Base-by-base conservation (phyloP, 306 rosid genomes). In the Prunus mongolica region DNA sequence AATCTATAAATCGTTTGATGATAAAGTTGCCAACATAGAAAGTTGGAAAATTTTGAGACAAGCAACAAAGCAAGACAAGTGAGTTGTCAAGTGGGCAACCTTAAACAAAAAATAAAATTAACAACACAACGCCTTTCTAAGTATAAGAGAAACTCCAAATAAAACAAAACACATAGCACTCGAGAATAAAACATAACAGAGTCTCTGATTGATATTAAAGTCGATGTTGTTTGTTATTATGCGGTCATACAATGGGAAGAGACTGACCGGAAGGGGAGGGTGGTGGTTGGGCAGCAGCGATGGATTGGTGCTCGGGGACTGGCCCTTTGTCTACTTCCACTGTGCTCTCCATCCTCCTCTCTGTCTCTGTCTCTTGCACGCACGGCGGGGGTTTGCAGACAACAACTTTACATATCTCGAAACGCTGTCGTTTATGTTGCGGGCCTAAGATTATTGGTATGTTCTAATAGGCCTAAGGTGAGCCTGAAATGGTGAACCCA, bases 251-350 rank as follows among this genome's bases (percentile, higher is more conserved):
- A 68, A 57, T 58, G 71, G 69, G 73, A 68, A 44, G 8, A 71
- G 76, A 69, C 84, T 83, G 58, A 89, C 93, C 79, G 58, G 89
- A 75, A 25, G 81, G 79, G 19, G 81, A 77, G 22, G 80, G 82
- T 6, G 84, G 74, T 4, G 74, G 77, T 14, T 57, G 77, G 50
- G 70, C 56, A 68, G 68, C 51, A 32, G 73, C 78, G 68, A 83
- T 62, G 25, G 93, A 71, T 58, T 86, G 86, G 89, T 90, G 82
- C 19, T 92, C 98, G 4, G 93, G 93, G 19, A 88, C 97, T 11
- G 93, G 97, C 24, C 95, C 95, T 52, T 91, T 91, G 15, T 88
- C 93, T 49, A 79, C 90, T 3, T 82, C 87, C 28, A 57, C 79
- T 41, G 77, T 24, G 83, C 12, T 66, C 13, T 74, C 58, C 83